These are phyloP conservation scores for Lagenaria siceraria DNA, from an alignment of 306 rosid genomes.

Conservation along the genomic window DNA sequence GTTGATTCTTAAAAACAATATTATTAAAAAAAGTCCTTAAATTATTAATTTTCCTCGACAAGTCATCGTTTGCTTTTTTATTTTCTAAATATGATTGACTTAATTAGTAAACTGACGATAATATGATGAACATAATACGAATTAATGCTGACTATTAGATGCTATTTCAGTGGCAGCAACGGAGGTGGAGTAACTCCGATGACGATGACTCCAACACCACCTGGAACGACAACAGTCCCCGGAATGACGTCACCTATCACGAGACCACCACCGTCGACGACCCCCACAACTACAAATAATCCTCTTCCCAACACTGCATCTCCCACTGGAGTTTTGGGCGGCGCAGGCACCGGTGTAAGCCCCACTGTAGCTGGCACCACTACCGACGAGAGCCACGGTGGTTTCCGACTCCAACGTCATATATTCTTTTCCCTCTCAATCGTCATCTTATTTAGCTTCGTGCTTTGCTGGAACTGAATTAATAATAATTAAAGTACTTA, in stretches of 20 bases:
- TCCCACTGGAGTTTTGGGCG: constrained; percentile 58
- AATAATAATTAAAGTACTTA: background rate
- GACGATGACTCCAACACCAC: constrained; percentile 15
- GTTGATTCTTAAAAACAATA: no score
- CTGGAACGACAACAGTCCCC: constrained; percentile 12
- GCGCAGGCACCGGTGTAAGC: constrained; percentile 46
- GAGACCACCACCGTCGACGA: background rate
- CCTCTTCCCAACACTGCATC: constrained; percentile 31
- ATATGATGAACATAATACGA: background rate
- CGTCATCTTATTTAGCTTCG: constrained; percentile 12
- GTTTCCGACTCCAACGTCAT: constrained; percentile 17
- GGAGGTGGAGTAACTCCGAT: constrained; percentile 25
- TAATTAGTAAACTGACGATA: background rate
- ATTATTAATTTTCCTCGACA: background rate
- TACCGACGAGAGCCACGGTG: constrained; percentile 53
- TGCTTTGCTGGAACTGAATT: constrained; percentile 45
- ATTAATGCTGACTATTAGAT: background rate
- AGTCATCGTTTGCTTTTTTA: no score
- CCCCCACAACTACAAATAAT: constrained; percentile 11
- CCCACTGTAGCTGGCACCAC: constrained; percentile 63
- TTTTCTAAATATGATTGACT: background rate
- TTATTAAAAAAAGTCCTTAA: no score
- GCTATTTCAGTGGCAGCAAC: constrained; percentile 16
- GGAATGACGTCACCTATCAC: constrained; percentile 9
- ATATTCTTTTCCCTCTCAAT: constrained; percentile 18